A percentile compares a stretch with the other conserved stretches of the same genome.
phyloP scores from a whole-genome alignment of 306 rosid species.

The Sechiopsis laciniata region DNA sequence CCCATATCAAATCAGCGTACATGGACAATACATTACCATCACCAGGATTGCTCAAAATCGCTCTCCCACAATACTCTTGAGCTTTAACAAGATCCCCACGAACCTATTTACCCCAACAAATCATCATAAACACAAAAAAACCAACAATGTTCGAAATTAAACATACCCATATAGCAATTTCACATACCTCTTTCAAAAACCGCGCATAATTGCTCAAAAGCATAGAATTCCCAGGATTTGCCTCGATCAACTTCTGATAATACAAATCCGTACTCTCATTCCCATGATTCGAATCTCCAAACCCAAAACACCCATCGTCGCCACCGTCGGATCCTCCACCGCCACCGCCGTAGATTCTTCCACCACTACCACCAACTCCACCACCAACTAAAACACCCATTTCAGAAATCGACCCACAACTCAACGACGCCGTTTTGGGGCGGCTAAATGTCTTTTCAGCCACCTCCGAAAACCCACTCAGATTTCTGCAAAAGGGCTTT shows the following conservation, averaged over 20 bases:
- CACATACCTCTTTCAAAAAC: constrained; percentile 63
- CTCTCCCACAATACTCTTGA: constrained; percentile 84
- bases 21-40: constrained; percentile 59
- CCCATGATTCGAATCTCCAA: constrained; percentile 51
- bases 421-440: constrained; percentile 38
- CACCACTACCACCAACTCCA: constrained; percentile 35
- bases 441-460: constrained; percentile 29
- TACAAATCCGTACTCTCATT: constrained; percentile 42
- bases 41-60: constrained; percentile 61
- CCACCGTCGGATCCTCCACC: constrained; percentile 47
- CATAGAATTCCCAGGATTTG: constrained; percentile 67
- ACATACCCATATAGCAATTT: not conserved
- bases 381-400: constrained; percentile 40
- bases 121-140: not conserved
- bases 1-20: constrained; percentile 82
- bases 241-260: constrained; percentile 59
- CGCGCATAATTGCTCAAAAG: constrained; percentile 71
- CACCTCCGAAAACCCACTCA: constrained; percentile 27
- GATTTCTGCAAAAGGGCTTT: constrained; percentile 26
- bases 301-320: constrained; percentile 42
- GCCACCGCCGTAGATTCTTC: constrained; percentile 32
- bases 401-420: constrained; percentile 20
- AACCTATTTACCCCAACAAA: constrained; percentile 35
- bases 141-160: not conserved
- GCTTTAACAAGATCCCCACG: constrained; percentile 61